Base-by-base conservation (phyloP, 805 yeast species). In the Myxozyma melibiosi region DNA sequence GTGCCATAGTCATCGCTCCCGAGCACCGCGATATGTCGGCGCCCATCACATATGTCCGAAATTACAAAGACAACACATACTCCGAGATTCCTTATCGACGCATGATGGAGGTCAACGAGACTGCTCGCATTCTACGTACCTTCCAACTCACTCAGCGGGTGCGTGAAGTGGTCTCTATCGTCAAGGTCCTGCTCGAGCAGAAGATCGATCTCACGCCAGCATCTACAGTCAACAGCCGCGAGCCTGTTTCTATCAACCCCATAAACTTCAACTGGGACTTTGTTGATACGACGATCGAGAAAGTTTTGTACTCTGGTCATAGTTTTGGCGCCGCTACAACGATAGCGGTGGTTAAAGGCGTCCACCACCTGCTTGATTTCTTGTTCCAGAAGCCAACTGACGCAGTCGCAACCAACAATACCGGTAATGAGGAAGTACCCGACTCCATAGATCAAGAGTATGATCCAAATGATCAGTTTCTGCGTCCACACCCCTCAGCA, bases 31-130 rank as follows among this genome's bases (percentile, higher is more conserved):
- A 84, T 9, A 69, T 81, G 38, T 68, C 81, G 46, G 89, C 88
- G 62, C 80, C 96, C 6, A 80, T 91, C 64, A 83, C 80, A 48
- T 91, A 90, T 70, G 85, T 88, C 47, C 86, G 94, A 75, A 79
- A 78, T 59, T 75, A 88, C 61, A 80, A 78, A 63, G 84, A 85
- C 20, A n/a, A 6, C 6, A 34, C 25, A 22, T 44, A 37, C 22
- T 48, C 46, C 14, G 55, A 44, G 50, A 47, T 64, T n/a, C 28
- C 43, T 9, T 64, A 53, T 16, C 35, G 31, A 20, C 51, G 65
- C 8, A 53, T 62, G 51, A 55, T 49, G 49, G 62, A 50, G 27
- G 51, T 63, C n/a, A 62, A 50, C 53, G 64, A 62, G 39, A 43
- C 30, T 4, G 55, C 66, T 3, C 51, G 65, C 2, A 41, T 48